These are phyloP conservation scores for Talaromyces amestolkiae DNA, from an alignment of 2,329 filamentous ascomycete species.

Conservation along the genomic window DNA sequence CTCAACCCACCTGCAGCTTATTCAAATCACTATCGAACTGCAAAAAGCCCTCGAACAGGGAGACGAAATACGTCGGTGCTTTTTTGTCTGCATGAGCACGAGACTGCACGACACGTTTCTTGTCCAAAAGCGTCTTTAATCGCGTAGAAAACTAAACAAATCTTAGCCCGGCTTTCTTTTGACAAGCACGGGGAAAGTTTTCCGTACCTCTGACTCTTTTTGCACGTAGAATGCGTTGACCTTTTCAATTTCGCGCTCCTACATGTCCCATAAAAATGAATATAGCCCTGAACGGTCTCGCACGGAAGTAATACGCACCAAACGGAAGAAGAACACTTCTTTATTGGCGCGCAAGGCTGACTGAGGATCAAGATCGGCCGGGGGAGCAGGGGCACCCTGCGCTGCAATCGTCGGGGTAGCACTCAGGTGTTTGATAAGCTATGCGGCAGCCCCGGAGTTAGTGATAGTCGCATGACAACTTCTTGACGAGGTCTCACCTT, in stretches of 20 bases:
- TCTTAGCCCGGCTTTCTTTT: neutral
- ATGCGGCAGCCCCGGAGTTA: slow-evolving; percentile 21
- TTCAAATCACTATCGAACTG: slow-evolving; percentile 96
- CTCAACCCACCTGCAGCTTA: slow-evolving; percentile 67
- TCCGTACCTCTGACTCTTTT: slow-evolving; percentile 89
- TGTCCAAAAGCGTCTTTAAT: slow-evolving; percentile 86
- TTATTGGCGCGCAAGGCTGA: slow-evolving; percentile 92
- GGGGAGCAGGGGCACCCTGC: slow-evolving; percentile 56
- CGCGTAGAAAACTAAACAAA: slow-evolving; percentile 77
- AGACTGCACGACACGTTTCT: slow-evolving; percentile 87
- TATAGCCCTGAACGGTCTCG: neutral
- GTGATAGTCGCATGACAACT: slow-evolving; percentile 14
- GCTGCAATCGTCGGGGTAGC: slow-evolving; percentile 81
- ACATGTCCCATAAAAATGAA: slow-evolving; percentile 16
- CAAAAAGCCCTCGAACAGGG: slow-evolving; percentile 92
- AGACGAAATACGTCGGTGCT: slow-evolving; percentile 88
- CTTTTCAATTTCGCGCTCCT: slow-evolving; percentile 98
- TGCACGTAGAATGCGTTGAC: slow-evolving; percentile 97
- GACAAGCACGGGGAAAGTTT: neutral
- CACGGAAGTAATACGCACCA: slow-evolving; percentile 58
- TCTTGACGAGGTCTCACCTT: slow-evolving; percentile 61
- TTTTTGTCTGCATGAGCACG: slow-evolving; percentile 74
- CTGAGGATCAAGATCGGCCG: slow-evolving; percentile 66
- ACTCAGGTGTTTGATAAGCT: slow-evolving; percentile 98
- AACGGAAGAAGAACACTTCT: slow-evolving; percentile 96